These are phyloP conservation scores for Xanthoparmelia taractica DNA, from an alignment of 495 filamentous ascomycete species.

Conservation along the genomic window DNA sequence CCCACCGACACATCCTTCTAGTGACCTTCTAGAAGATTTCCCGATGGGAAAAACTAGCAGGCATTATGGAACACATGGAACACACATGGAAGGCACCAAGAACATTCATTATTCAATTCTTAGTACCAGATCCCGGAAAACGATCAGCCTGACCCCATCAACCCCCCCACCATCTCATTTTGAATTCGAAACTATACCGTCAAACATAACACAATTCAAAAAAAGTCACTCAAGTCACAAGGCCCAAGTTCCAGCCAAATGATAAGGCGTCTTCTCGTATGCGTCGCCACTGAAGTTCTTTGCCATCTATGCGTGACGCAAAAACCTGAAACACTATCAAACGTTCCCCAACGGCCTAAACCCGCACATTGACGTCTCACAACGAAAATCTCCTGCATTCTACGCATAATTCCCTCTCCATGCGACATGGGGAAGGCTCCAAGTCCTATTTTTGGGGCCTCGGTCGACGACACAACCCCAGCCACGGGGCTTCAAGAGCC, in stretches of 20 bases:
- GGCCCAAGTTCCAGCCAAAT: neutral
- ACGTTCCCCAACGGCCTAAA: neutral
- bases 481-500: neutral
- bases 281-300: neutral
- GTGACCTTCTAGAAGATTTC: conserved; percentile 22
- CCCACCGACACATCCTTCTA: conserved; percentile 21
- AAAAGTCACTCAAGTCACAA: neutral
- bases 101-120: neutral
- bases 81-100: conserved; percentile 15
- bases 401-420: neutral
- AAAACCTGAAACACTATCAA: conserved; percentile 23
- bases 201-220: neutral
- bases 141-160: neutral
- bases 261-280: neutral
- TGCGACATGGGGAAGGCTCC: neutral
- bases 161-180: conserved; percentile 1
- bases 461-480: neutral
- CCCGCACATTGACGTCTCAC: conserved; percentile 7
- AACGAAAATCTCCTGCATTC: neutral
- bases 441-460: neutral
- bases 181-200: neutral
- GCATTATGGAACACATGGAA: conserved; percentile 17
- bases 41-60: neutral
- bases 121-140: no score
- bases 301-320: conserved; percentile 16